Evolutionary conservation across 441 rosid species (phyloP), one percentile per base, ranked within the genome.

Genomic region (Aleurites moluccanus): DNA sequence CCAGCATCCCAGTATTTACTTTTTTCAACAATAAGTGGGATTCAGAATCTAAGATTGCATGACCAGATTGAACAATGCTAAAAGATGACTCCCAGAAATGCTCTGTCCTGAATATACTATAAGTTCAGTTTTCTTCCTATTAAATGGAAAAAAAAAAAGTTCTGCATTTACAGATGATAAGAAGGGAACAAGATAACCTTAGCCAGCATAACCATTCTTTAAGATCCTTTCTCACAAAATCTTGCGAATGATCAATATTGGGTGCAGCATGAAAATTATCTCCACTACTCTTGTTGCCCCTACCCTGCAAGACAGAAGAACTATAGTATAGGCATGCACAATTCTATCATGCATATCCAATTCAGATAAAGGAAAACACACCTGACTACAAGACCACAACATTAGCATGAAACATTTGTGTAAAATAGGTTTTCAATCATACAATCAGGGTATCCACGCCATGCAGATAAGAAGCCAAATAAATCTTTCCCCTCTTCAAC

Each of bases 231-330:
- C 99, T 87, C 77, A 95, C 99, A 79, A 95, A 95, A 42, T 95
- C 98, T 73, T 95, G 99, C 7, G 99, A 95, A 82, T 95, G 99
- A 80, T 95, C 99, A 77, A 95, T 95, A 85, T 95, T 95, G 77
- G 99, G 99, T 33, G 99, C 98, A 79, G 99, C 99, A 83, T 95
- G 99, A 80, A 95, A 95, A 87, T 83, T 87, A 77, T 95, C 99
- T 73, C 99, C 99, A 78, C 99, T 95, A 74, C 99, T 95, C 85
- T 92, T 92, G 84, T 92, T 95, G 80, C 99, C 99, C 76, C 91
- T 84, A 63, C 99, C 99, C 99, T 95, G 92, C 73, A 80, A 45
- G 55, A 81, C 23, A 78, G 63, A 79, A 73, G 76, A 6, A 61
- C 72, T 45, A 56, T 45, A 70, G 57, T 10, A 68, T 16, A 44